Base-by-base conservation (phyloP, 495 filamentous ascomycete genomes). In the Collariella sp. region DNA sequence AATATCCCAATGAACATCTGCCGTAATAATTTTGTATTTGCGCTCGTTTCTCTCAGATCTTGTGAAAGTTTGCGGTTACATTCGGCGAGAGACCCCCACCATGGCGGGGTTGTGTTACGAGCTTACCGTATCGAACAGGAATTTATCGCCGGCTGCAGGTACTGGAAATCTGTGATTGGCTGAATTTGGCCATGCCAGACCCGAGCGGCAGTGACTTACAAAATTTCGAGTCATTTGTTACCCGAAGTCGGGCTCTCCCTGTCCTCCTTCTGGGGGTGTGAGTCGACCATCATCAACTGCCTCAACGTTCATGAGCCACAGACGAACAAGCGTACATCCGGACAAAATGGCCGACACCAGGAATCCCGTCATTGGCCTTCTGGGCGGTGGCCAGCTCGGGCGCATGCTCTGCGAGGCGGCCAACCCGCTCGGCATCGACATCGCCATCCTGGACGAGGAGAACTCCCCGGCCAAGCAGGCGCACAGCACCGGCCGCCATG, bases 391-490 rank as follows among this genome's bases (percentile, higher is more conserved):
- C 63, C 91, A 91, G 73, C 78, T 97, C 29, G 93, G 93, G 41
- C 87, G 88, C 55, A 97, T 98, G 93, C 79, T 96, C n/a, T 84
- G 88, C 47, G 89, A 97, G 71, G 85, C 87, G 38, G 89, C 93
- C 44, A 91, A 91, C 60, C 83, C 83, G 43, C 78, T 95, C 35
- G 89, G 89, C 60, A 86, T 96, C 64, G 79, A 86, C 54, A 77
- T 88, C 50, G 81, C 85, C 42, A 73, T 95, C 41, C 82, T 98
- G 19, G 94, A 97, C 72, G 82, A 79, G 18, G 81, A 82, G 50
- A 78, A 84, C 59, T 78, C 87, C 19, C 89, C 93, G 6, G 93
- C 93, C 54, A 95, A 95, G 72, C 93, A 96, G 75, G 83, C 93
- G 65, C 91, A 87, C 69, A 78, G 80, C 51, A 83, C 84, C 56